Percentiles rank a stretch among this genome's conserved stretches.
These are phyloP conservation scores for Nidula niveotomentosa DNA, from an alignment of 1,284 basidiomycete species.

Conservation along the genomic window DNA sequence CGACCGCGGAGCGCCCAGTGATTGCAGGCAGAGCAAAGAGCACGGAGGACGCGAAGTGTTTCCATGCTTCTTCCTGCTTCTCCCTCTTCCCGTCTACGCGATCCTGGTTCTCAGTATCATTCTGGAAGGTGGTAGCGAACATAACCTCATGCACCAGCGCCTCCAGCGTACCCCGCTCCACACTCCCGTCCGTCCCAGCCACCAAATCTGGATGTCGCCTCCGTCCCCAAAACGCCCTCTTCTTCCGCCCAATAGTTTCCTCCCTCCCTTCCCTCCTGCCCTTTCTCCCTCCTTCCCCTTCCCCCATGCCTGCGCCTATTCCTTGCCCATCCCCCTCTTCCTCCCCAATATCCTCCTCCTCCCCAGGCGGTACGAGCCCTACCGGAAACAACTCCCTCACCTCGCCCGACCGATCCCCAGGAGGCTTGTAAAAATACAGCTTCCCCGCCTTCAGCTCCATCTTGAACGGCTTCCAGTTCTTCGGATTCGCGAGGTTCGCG, in stretches of 20 bases:
- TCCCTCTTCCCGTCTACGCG: conserved; percentile 2
- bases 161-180: conserved; percentile 70
- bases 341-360: conserved; percentile 34
- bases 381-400: conserved; percentile 75
- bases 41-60: conserved; percentile 58
- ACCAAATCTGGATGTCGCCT: conserved; percentile 71
- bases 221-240: conserved; percentile 78
- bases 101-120: conserved; percentile 6
- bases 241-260: conserved; percentile 40
- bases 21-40: conserved; percentile 59
- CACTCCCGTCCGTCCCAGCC: conserved; percentile 30
- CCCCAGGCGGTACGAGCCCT: conserved; percentile 50
- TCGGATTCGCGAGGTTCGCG: conserved; percentile 31
- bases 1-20: conserved; percentile 56
- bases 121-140: conserved; percentile 67
- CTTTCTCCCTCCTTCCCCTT: conserved; percentile 15
- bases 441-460: conserved; percentile 79
- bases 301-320: conserved; percentile 16
- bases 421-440: conserved; percentile 80
- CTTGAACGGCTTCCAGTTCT: conserved; percentile 84
- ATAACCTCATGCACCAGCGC: conserved; percentile 78
- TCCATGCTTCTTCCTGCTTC: conserved; percentile 38
- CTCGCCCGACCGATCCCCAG: conserved; percentile 59
- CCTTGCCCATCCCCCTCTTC: conserved; percentile 24
- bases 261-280: conserved; percentile 11